Percentiles rank a stretch among this genome's conserved stretches.
phyloP scores from a whole-genome alignment of 2,329 filamentous ascomycete species.

The Aspergillus chevalieri region DNA sequence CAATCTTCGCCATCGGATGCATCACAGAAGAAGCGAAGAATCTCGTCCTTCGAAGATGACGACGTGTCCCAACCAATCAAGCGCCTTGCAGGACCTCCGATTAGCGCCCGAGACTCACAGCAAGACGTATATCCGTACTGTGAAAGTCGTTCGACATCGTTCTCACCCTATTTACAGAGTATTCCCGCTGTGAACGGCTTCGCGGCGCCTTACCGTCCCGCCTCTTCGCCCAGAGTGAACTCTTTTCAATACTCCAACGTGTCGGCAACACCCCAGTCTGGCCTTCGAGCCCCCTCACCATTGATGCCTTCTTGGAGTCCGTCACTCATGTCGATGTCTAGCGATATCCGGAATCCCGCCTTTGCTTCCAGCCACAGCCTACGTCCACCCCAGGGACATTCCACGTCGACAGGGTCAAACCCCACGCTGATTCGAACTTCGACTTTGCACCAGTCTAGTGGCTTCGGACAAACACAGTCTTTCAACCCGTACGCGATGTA shows the following conservation, averaged over 20 bases:
- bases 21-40: constrained; percentile 51
- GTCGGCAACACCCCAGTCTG: constrained; percentile 37
- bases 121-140: constrained; percentile 50
- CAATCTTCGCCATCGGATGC: constrained; percentile 36
- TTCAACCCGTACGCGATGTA: constrained; percentile 79
- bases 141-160: constrained; percentile 43
- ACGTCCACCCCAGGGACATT: constrained; percentile 37
- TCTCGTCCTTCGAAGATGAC: constrained; percentile 47
- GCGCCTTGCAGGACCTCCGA: constrained; percentile 42
- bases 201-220: constrained; percentile 31
- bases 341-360: constrained; percentile 39
- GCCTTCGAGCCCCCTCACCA: constrained; percentile 45
- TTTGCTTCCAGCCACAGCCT: constrained; percentile 35
- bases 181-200: constrained; percentile 39
- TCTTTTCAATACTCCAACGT: constrained; percentile 37
- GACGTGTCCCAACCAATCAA: constrained; percentile 44
- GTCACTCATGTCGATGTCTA: constrained; percentile 42
- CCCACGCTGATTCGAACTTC: constrained; percentile 63
- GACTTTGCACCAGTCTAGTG: constrained; percentile 53
- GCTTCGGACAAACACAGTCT: constrained; percentile 42
- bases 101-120: constrained; percentile 44
- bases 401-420: constrained; percentile 42
- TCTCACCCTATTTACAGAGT: constrained; percentile 47
- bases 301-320: constrained; percentile 44
- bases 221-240: constrained; percentile 36